Conservation (phyloP, 169 alveolate species). For the Plasmodium blacklocki region DNA sequence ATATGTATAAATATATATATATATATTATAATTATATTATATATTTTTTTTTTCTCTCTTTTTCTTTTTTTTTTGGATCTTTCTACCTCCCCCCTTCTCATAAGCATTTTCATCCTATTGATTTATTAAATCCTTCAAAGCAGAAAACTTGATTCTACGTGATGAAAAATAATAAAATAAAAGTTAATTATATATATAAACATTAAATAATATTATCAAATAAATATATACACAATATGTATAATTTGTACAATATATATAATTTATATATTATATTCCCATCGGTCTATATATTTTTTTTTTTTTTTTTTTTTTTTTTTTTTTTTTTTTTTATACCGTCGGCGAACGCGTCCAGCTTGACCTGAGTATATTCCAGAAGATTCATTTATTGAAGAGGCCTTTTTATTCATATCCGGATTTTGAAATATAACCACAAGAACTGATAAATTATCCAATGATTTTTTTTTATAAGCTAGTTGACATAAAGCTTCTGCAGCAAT, state of each 20-base stretch:
- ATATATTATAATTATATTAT: no score
- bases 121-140: conserved; percentile 50
- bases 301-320: neutral
- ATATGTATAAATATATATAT: no score
- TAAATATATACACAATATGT: neutral
- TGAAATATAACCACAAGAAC: conserved; percentile 81
- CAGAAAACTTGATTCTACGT: conserved; percentile 60
- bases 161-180: conserved; percentile 5
- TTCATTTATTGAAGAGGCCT: conserved; percentile 5
- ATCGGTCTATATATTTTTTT: no score
- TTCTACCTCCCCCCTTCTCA: neutral
- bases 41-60: neutral
- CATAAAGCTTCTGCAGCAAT: conserved; percentile 82
- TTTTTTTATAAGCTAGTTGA: conserved; percentile 81
- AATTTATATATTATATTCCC: neutral
- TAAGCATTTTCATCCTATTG: conserved; percentile 1
- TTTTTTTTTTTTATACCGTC: conserved; percentile 27
- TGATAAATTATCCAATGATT: conserved; percentile 84
- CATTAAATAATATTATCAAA: neutral
- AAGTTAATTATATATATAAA: neutral
- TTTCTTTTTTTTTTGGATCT: neutral
- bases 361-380: conserved; percentile 21
- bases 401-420: conserved; percentile 71
- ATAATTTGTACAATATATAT: neutral
- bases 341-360: conserved; percentile 39